phyloP scores from a whole-genome alignment of 2,329 filamentous ascomycete species.

The Microcyclospora tardicrescens region DNA sequence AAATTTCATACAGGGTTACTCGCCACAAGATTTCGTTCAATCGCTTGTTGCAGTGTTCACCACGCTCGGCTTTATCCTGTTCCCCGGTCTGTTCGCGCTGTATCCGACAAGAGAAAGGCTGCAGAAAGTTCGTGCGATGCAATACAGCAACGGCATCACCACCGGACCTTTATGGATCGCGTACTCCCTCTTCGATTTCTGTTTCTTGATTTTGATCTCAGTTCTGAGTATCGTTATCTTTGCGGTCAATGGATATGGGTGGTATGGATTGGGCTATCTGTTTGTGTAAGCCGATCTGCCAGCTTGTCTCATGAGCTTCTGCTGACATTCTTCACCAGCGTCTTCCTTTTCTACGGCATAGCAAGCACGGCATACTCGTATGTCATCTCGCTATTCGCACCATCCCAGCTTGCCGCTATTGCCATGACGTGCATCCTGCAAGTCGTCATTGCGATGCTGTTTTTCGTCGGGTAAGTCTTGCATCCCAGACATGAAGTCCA shows the following conservation, averaged over 20 bases:
- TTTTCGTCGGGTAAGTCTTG: constrained; percentile 7
- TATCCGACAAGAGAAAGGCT: constrained; percentile 73
- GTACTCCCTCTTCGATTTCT: constrained; percentile 66
- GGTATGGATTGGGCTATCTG: constrained; percentile 7
- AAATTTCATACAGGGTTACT: constrained; percentile 59
- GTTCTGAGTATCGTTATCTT: constrained; percentile 52
- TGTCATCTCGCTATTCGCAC: constrained; percentile 60
- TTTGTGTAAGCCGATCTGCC: constrained; percentile 15
- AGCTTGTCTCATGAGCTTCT: constrained; percentile 56
- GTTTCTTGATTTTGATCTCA: constrained; percentile 52
- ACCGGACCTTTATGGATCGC: constrained; percentile 64
- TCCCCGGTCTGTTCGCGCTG: constrained; percentile 73
- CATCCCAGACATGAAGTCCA: background rate
- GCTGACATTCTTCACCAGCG: constrained; percentile 56
- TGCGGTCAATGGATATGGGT: constrained; percentile 18
- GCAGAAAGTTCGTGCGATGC: constrained; percentile 62
- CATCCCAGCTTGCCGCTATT: constrained; percentile 10
- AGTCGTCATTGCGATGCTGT: constrained; percentile 11
- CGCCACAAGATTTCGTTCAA: constrained; percentile 60
- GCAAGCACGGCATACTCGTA: constrained; percentile 64
- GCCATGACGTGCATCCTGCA: constrained; percentile 11
- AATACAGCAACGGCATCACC: constrained; percentile 64
- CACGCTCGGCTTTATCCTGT: constrained; percentile 59
- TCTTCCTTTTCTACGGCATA: constrained; percentile 69
- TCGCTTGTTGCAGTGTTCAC: constrained; percentile 55